A percentile compares a stretch with the other conserved stretches of the same genome.
Conservation (phyloP, 2,329 filamentous ascomycete species). For the Onygenales sp. region DNA sequence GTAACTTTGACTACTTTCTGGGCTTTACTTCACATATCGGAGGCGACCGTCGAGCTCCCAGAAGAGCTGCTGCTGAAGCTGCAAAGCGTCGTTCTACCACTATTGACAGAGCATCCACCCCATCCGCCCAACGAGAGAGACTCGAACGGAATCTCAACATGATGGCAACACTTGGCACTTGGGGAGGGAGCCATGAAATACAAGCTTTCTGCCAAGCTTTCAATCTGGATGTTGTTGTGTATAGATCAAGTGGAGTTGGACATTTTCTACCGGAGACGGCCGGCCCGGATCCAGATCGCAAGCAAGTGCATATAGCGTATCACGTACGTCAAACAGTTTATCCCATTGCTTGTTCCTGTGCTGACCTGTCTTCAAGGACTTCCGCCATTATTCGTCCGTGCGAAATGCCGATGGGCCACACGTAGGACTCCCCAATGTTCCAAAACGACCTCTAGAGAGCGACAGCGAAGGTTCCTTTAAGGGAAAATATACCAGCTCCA, state of each 20-base stretch:
- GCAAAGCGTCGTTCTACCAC: constrained; percentile 43
- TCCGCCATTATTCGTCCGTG: constrained; percentile 60
- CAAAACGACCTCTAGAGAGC: constrained; percentile 4
- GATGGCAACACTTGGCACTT: constrained; percentile 53
- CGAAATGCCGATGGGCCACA: constrained; percentile 52
- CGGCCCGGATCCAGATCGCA: constrained; percentile 22
- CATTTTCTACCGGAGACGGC: constrained; percentile 36
- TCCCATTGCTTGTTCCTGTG: not conserved
- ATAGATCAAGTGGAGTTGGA: constrained; percentile 33
- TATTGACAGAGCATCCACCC: constrained; percentile 40
- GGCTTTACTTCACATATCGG: constrained; percentile 51
- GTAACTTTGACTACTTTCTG: constrained; percentile 53
- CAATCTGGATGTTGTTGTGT: constrained; percentile 54
- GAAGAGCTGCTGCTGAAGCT: constrained; percentile 34
- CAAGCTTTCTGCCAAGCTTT: constrained; percentile 55
- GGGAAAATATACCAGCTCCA: constrained; percentile 1
- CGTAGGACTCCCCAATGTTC: constrained; percentile 44
- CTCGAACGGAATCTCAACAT: constrained; percentile 49
- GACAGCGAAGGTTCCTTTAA: not conserved
- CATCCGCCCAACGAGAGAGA: constrained; percentile 48
- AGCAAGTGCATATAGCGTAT: constrained; percentile 50
- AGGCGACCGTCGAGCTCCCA: constrained; percentile 48
- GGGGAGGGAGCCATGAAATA: constrained; percentile 59
- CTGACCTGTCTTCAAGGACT: constrained; percentile 36
- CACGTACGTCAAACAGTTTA: constrained; percentile 41